Conservation (phyloP, 176 grass and related monocot genomes). For the Oryza rufipogon region DNA sequence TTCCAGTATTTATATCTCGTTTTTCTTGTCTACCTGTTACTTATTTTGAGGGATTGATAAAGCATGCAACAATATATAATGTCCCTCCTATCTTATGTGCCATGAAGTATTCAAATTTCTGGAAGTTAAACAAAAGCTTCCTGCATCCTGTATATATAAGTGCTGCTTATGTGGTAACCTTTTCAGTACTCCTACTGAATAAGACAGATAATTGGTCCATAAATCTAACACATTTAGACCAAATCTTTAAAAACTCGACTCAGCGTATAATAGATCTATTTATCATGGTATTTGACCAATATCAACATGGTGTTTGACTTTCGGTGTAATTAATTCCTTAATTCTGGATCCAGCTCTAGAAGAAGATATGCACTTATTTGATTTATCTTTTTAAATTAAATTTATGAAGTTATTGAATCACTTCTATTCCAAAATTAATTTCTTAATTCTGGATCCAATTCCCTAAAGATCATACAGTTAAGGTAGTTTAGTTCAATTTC, state of each 20-base stretch:
- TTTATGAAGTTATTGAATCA: neutral
- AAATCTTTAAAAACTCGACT: neutral
- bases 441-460: no score
- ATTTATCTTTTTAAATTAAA: neutral
- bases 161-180: neutral
- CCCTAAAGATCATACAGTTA: neutral
- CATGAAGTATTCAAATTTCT: slow-evolving; percentile 3
- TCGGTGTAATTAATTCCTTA: neutral
- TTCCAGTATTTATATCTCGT: neutral
- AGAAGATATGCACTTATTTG: neutral
- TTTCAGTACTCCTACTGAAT: neutral
- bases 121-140: neutral
- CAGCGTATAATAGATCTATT: neutral
- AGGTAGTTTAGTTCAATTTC: neutral
- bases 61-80: neutral
- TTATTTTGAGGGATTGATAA: neutral
- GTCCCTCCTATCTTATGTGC: neutral
- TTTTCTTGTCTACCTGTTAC: slow-evolving; percentile 6
- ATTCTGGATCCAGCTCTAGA: slow-evolving; percentile 4
- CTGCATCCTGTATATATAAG: slow-evolving; percentile 10
- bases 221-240: neutral
- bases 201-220: neutral
- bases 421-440: neutral
- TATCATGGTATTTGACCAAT: neutral
- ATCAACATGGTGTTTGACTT: slow-evolving; percentile 4